A percentile compares a stretch with the other conserved stretches of the same genome.
Conservation (phyloP, 2,329 filamentous ascomycete genomes). For the Colletotrichum lentis region DNA sequence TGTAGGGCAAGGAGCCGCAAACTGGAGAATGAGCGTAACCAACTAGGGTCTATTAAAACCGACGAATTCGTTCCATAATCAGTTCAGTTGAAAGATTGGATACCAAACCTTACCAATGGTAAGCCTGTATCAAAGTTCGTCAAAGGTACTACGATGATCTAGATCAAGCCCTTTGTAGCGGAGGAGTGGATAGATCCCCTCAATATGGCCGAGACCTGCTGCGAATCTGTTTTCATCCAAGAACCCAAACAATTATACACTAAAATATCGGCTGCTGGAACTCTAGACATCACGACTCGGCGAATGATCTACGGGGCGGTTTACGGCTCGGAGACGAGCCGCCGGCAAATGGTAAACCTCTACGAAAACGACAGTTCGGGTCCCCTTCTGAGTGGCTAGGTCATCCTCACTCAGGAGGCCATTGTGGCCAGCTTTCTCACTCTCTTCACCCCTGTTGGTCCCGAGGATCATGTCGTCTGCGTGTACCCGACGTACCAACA, state of each 20-base stretch:
- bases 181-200: conserved; percentile 75
- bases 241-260: conserved; percentile 69
- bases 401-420: conserved; percentile 78
- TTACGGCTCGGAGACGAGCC: conserved; percentile 70
- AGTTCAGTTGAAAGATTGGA: no score
- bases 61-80: no score
- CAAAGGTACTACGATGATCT: conserved; percentile 45
- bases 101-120: no score
- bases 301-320: conserved; percentile 76
- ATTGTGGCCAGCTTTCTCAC: conserved; percentile 80
- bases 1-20: no score
- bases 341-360: conserved; percentile 69
- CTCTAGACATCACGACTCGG: conserved; percentile 59
- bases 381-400: conserved; percentile 58
- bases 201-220: conserved; percentile 84
- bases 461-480: conserved; percentile 81
- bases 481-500: conserved; percentile 86
- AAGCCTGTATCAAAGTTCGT: no score
- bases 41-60: no score
- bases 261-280: conserved; percentile 54
- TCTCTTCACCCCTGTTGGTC: conserved; percentile 72
- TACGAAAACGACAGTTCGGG: conserved; percentile 63
- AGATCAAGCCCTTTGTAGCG: conserved; percentile 63
- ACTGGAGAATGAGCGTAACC: no score
- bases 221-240: conserved; percentile 75